A percentile compares a stretch with the other conserved stretches of the same genome.
These are phyloP conservation scores for Penicillium griseofulvum DNA, from an alignment of 2,329 filamentous ascomycete species.

Conservation along the genomic window DNA sequence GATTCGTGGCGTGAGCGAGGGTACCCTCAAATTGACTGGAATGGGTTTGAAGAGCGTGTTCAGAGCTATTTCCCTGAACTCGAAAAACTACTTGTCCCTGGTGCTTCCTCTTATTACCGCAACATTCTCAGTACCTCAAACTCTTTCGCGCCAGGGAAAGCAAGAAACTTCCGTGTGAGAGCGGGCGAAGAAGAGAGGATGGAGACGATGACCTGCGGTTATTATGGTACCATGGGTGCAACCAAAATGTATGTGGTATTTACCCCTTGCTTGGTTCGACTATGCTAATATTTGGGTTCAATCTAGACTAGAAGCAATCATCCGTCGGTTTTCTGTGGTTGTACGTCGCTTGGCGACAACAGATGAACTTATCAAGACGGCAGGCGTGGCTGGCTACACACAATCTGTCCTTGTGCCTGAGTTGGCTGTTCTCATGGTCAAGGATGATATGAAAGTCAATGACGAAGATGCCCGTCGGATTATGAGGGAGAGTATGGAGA, in stretches of 20 bases:
- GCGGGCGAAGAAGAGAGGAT: constrained; percentile 43
- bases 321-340: constrained; percentile 57
- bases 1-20: constrained; percentile 51
- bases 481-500: constrained; percentile 62
- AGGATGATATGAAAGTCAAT: constrained; percentile 56
- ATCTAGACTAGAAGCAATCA: constrained; percentile 56
- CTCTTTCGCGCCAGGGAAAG: constrained; percentile 57
- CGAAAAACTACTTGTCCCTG: constrained; percentile 56
- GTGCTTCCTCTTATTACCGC: constrained; percentile 58
- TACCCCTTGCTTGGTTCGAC: background rate
- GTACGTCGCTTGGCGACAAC: constrained; percentile 62
- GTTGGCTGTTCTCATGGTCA: constrained; percentile 54
- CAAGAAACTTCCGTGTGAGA: constrained; percentile 58
- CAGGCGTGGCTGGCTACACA: constrained; percentile 67
- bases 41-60: constrained; percentile 58
- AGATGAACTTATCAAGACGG: constrained; percentile 64
- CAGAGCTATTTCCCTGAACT: constrained; percentile 56
- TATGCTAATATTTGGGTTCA: background rate
- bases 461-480: constrained; percentile 53
- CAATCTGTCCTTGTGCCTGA: constrained; percentile 78
- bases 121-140: constrained; percentile 54
- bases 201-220: constrained; percentile 66
- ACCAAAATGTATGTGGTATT: constrained; percentile 59
- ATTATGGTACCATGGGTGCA: constrained; percentile 76
- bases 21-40: constrained; percentile 74